Evolutionary conservation across 805 yeast genomes (phyloP).

Genomic region (Cyberlindnera maritima): DNA sequence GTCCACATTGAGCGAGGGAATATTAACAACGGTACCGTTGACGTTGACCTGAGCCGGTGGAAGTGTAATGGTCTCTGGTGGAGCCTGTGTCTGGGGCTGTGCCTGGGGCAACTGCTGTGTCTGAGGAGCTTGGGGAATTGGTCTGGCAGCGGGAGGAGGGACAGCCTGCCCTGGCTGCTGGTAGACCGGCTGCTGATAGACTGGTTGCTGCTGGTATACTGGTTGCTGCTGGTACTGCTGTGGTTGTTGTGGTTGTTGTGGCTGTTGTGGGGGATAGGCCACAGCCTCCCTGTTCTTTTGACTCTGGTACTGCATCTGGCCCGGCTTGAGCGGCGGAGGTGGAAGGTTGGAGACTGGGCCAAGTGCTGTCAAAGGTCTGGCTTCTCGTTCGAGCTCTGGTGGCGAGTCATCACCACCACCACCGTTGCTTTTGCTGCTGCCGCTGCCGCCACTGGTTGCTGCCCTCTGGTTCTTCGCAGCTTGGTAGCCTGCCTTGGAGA

Average conservation of each 20-base stretch:
- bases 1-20: constrained; percentile 17
- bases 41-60: constrained; percentile 16
- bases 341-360: constrained; percentile 29
- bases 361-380: constrained; percentile 10
- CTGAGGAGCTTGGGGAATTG: neutral
- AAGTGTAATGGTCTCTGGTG: constrained; percentile 8
- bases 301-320: constrained; percentile 33
- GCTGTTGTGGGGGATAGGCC: neutral
- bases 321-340: constrained; percentile 39
- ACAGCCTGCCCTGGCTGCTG: no score
- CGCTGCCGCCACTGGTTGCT: neutral
- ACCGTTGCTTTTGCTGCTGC: neutral
- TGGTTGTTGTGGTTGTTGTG: neutral
- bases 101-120: neutral
- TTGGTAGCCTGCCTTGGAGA: constrained; percentile 39
- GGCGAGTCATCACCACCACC: constrained; percentile 1
- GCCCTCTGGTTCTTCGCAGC: constrained; percentile 34
- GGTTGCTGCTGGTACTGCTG: constrained; percentile 5
- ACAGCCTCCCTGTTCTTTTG: neutral
- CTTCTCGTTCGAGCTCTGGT: constrained; percentile 12
- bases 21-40: constrained; percentile 12
- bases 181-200: neutral
- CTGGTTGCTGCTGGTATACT: neutral
- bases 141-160: neutral
- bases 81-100: neutral